phyloP scores from a whole-genome alignment of 2,329 filamentous ascomycete species.

The Penicillium sp. region DNA sequence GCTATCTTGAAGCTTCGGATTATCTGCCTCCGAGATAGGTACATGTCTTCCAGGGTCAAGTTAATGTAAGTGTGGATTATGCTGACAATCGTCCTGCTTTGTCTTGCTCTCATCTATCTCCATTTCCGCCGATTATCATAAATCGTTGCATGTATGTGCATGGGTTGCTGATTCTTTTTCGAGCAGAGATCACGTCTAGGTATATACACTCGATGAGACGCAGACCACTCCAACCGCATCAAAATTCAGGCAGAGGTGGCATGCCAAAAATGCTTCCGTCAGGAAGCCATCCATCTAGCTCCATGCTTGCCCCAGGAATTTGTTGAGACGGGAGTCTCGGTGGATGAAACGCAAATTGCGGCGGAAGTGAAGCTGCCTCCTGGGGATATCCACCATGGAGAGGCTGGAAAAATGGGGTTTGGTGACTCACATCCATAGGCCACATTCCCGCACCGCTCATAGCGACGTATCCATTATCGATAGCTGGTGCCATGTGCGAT shows the following conservation, averaged over 20 bases:
- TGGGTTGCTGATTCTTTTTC: not conserved
- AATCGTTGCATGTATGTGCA: not conserved
- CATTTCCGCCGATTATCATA: not conserved
- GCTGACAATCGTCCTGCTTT: not conserved
- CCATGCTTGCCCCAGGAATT: constrained; percentile 26
- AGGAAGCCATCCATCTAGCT: constrained; percentile 33
- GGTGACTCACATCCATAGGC: constrained; percentile 22
- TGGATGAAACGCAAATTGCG: constrained; percentile 25
- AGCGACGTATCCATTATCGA: constrained; percentile 23
- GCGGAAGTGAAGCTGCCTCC: constrained; percentile 16
- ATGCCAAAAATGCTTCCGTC: constrained; percentile 31
- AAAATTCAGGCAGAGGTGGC: constrained; percentile 31
- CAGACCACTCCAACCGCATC: not conserved
- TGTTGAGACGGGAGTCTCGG: constrained; percentile 19
- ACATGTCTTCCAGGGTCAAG: no score
- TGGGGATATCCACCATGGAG: constrained; percentile 21
- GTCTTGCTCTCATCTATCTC: not conserved
- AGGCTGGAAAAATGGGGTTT: constrained; percentile 14
- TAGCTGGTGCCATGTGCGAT: constrained; percentile 15
- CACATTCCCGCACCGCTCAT: constrained; percentile 24
- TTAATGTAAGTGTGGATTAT: not conserved
- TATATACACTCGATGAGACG: not conserved
- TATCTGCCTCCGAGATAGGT: no score
- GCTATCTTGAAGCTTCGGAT: no score
- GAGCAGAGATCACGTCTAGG: not conserved